Conservation (phyloP, 2,329 filamentous ascomycete genomes). For the Chrysoporthe cubensis region DNA sequence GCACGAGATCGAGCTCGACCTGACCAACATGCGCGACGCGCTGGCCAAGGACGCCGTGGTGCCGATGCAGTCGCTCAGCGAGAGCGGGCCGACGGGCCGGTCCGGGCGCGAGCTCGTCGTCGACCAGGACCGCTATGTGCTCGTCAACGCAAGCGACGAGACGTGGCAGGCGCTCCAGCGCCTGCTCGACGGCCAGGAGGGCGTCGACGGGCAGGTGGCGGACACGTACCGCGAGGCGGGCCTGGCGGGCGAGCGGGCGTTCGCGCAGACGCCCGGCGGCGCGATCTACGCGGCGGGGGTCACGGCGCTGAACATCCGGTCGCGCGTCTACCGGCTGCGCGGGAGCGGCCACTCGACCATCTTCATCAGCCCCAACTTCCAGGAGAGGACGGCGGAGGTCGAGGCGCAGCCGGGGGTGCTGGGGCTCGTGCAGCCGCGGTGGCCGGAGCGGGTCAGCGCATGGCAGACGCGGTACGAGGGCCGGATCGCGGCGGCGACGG, state of each 20-base stretch:
- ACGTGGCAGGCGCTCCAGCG: slow-evolving; percentile 51
- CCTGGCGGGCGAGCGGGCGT: slow-evolving; percentile 46
- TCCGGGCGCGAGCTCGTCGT: slow-evolving; percentile 57
- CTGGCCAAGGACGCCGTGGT: slow-evolving; percentile 54
- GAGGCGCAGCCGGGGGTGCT: slow-evolving; percentile 44
- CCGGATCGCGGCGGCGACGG: slow-evolving; percentile 23
- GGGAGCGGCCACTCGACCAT: slow-evolving; percentile 50
- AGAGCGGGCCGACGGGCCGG: slow-evolving; percentile 55
- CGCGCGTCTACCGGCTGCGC: slow-evolving; percentile 57
- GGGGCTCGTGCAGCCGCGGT: slow-evolving; percentile 34
- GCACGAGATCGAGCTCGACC: slow-evolving; percentile 60
- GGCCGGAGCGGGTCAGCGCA: slow-evolving; percentile 40
- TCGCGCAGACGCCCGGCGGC: slow-evolving; percentile 35
- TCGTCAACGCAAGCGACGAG: slow-evolving; percentile 59
- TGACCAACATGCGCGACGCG: slow-evolving; percentile 55
- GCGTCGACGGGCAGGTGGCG: slow-evolving; percentile 38
- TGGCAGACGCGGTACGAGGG: slow-evolving; percentile 36
- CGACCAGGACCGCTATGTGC: slow-evolving; percentile 59
- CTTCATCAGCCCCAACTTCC: slow-evolving; percentile 57
- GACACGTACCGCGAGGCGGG: slow-evolving; percentile 39
- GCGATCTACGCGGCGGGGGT: slow-evolving; percentile 48
- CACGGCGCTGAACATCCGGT: slow-evolving; percentile 51
- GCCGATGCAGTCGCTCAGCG: slow-evolving; percentile 56
- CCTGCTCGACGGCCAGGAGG: slow-evolving; percentile 51
- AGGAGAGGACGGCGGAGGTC: slow-evolving; percentile 47